Percentiles rank a stretch among this genome's conserved stretches.
phyloP scores from a whole-genome alignment of 2,329 filamentous ascomycete species.

The Calonectria henricotiae region DNA sequence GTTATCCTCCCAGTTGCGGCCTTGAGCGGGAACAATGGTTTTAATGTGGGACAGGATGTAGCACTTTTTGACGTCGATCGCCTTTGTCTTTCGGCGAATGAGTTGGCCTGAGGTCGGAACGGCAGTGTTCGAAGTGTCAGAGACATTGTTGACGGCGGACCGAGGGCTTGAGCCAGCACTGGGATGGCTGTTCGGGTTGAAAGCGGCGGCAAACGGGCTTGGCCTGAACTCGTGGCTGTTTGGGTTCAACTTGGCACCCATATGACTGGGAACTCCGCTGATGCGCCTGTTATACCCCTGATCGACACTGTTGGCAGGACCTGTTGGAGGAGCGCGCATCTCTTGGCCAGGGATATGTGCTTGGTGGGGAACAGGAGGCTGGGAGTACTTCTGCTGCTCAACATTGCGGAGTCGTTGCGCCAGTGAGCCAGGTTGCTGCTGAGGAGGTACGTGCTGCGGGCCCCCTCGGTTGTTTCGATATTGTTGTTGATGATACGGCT shows the following conservation, averaged over 20 bases:
- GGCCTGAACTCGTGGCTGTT: constrained; percentile 87
- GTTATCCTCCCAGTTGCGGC: constrained; percentile 80
- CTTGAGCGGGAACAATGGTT: constrained; percentile 68
- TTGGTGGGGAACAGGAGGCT: constrained; percentile 62
- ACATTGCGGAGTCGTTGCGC: constrained; percentile 68
- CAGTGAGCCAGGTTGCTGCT: constrained; percentile 64
- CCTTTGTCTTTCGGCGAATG: constrained; percentile 81
- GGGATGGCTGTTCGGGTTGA: constrained; percentile 80
- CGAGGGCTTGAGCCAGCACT: constrained; percentile 82
- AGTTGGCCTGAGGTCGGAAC: constrained; percentile 61
- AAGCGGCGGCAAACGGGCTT: constrained; percentile 84
- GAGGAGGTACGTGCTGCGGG: constrained; percentile 61
- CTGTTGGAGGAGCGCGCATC: constrained; percentile 80
- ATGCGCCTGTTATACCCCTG: constrained; percentile 69
- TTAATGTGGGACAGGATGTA: constrained; percentile 70
- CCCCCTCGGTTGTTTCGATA: constrained; percentile 67
- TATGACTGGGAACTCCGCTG: constrained; percentile 67
- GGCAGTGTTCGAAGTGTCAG: constrained; percentile 53
- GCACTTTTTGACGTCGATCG: constrained; percentile 81
- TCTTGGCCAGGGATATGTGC: constrained; percentile 73
- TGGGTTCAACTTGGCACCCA: constrained; percentile 74
- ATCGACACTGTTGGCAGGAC: constrained; percentile 75
- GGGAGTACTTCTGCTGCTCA: constrained; percentile 69
- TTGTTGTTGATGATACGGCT: constrained; percentile 64
- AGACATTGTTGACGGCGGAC: constrained; percentile 70